phyloP scores from a whole-genome alignment of 257 asterid genomes.

The Solanum sejunctum region DNA sequence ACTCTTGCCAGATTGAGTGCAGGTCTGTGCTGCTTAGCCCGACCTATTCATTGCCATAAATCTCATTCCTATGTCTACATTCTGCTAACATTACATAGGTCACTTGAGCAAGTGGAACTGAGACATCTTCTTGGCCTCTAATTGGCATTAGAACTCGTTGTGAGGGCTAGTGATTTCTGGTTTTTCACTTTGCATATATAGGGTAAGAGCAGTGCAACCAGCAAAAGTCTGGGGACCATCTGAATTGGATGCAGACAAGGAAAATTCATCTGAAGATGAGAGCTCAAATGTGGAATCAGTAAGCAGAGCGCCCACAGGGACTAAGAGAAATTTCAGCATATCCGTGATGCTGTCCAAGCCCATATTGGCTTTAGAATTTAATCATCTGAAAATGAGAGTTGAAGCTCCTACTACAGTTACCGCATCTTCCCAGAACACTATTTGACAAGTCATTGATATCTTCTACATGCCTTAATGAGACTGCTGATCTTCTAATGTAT shows the following conservation, averaged over 20 bases:
- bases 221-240: constrained; percentile 48
- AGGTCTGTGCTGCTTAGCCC: constrained; percentile 27
- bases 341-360: constrained; percentile 80
- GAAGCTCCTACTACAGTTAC: constrained; percentile 62
- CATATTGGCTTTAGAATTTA: constrained; percentile 64
- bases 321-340: constrained; percentile 48
- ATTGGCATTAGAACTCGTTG: not conserved
- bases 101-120: not conserved
- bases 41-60: not conserved
- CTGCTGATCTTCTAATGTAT: not conserved
- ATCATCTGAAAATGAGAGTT: constrained; percentile 60
- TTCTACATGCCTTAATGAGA: not conserved
- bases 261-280: not conserved
- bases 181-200: constrained; percentile 1
- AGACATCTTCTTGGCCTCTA: not conserved
- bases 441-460: not conserved
- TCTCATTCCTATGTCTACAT: not conserved
- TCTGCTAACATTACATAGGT: not conserved
- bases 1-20: constrained; percentile 91
- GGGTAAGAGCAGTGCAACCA: constrained; percentile 56
- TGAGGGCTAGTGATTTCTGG: not conserved
- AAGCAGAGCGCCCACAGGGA: not conserved
- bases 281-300: constrained; percentile 2
- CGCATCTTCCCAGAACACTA: not conserved
- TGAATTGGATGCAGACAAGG: constrained; percentile 9